Conservation (phyloP, 306 rosid genomes). For the Inga laurina region DNA sequence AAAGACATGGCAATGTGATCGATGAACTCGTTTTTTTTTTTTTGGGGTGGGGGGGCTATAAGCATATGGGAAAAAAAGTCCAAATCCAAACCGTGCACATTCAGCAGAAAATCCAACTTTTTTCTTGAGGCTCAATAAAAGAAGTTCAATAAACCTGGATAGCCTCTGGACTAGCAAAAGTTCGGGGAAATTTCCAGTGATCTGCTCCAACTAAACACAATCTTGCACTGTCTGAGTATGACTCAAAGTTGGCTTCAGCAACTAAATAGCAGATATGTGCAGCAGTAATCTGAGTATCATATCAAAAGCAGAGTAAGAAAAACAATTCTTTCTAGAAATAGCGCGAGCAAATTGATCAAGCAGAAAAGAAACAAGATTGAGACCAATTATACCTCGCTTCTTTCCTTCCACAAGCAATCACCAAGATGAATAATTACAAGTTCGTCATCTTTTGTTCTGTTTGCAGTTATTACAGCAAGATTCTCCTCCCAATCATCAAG, state of each 20-base stretch:
- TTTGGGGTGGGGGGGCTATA: neutral
- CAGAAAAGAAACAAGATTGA: conserved; percentile 1
- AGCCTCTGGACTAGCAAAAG: conserved; percentile 90
- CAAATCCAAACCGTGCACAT: conserved; percentile 7
- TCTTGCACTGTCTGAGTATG: conserved; percentile 86
- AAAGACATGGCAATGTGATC: neutral
- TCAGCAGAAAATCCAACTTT: conserved; percentile 1
- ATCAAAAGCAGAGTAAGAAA: conserved; percentile 31
- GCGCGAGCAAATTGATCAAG: neutral
- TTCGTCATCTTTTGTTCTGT: conserved; percentile 94
- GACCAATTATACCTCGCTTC: conserved; percentile 64
- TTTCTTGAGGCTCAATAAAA: neutral
- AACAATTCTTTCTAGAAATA: neutral
- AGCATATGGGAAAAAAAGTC: conserved; percentile 6
- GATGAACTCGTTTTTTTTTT: neutral
- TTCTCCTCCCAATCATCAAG: conserved; percentile 95
- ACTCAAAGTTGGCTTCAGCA: conserved; percentile 93
- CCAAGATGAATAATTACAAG: conserved; percentile 92
- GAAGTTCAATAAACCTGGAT: conserved; percentile 69
- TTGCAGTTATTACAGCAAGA: conserved; percentile 92
- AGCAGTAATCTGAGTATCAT: conserved; percentile 62
- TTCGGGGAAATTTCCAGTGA: conserved; percentile 96
- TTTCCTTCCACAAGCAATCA: conserved; percentile 91
- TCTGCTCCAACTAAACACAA: conserved; percentile 92
- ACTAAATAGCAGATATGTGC: conserved; percentile 96